phyloP scores from a whole-genome alignment of 192 early-diverging fungal genomes.

The Coemansia sp. region DNA sequence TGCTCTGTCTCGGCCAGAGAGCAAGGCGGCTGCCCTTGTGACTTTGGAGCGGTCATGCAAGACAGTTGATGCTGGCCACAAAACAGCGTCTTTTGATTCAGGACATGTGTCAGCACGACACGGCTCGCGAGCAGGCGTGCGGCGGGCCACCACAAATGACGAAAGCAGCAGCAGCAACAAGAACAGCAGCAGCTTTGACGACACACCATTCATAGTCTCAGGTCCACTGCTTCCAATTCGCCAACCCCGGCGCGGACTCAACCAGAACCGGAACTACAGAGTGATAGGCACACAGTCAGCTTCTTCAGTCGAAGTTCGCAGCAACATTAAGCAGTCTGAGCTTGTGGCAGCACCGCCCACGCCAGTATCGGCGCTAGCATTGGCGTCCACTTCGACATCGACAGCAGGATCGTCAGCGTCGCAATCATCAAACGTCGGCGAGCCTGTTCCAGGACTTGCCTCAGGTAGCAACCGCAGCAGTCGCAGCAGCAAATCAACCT shows the following conservation, averaged over 20 bases:
- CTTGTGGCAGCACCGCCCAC: conserved; percentile 38
- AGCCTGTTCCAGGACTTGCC: conserved; percentile 13
- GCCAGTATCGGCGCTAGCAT: conserved; percentile 43
- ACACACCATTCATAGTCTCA: conserved; percentile 38
- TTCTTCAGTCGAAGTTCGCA: conserved; percentile 15
- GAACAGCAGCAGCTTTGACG: conserved; percentile 32
- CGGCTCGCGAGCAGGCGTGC: neutral
- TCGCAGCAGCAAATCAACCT: conserved; percentile 40
- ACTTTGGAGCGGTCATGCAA: conserved; percentile 9
- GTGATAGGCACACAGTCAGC: conserved; percentile 34
- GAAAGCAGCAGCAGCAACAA: conserved; percentile 12
- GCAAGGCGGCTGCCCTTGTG: conserved; percentile 15
- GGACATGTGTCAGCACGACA: conserved; percentile 4
- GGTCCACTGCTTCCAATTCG: conserved; percentile 51
- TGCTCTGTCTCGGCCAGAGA: conserved; percentile 2
- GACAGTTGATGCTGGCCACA: neutral
- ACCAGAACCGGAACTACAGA: conserved; percentile 48
- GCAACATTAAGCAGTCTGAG: conserved; percentile 15
- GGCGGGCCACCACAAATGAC: conserved; percentile 7
- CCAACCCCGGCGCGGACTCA: conserved; percentile 31
- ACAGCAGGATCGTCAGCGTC: conserved; percentile 37
- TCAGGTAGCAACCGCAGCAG: conserved; percentile 17
- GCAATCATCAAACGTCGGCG: conserved; percentile 24
- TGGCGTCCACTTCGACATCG: conserved; percentile 30
- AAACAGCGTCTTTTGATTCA: conserved; percentile 19